These are phyloP conservation scores for Ophiocordyceps robertsii DNA, from an alignment of 2,329 filamentous ascomycete genomes.

Conservation along the genomic window DNA sequence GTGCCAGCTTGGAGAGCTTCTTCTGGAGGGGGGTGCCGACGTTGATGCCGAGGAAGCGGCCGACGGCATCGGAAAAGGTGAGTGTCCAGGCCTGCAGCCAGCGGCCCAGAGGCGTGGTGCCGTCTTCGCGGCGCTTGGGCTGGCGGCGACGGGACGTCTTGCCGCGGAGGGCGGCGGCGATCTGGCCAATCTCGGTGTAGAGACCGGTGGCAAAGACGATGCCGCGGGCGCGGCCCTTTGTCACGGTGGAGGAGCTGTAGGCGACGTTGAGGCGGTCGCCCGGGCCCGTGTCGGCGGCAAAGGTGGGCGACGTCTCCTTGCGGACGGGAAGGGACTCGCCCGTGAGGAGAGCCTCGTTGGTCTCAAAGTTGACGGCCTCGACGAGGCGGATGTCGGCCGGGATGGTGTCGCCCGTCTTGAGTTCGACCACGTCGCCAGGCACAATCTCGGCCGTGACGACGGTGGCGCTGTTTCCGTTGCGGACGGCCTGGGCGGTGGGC, in stretches of 20 bases:
- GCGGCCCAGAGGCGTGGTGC: slow-evolving; percentile 15
- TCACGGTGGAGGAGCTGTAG: slow-evolving; percentile 49
- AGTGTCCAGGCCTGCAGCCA: slow-evolving; percentile 22
- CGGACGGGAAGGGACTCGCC: slow-evolving; percentile 49
- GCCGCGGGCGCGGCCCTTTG: slow-evolving; percentile 44
- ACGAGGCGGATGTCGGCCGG: slow-evolving; percentile 44
- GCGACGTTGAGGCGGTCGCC: slow-evolving; percentile 50
- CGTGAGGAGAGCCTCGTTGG: slow-evolving; percentile 52
- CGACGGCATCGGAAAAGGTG: slow-evolving; percentile 21
- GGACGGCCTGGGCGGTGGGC: slow-evolving; percentile 28
- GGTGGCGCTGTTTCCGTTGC: slow-evolving; percentile 24
- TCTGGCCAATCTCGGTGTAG: slow-evolving; percentile 48
- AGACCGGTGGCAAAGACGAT: slow-evolving; percentile 49
- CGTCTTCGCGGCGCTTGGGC: slow-evolving; percentile 30
- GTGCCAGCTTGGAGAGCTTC: slow-evolving; percentile 56
- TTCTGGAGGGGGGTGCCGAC: slow-evolving; percentile 56
- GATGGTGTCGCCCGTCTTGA: slow-evolving; percentile 45
- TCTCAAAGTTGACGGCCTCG: slow-evolving; percentile 52
- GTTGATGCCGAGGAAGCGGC: slow-evolving; percentile 33
- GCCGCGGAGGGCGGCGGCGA: slow-evolving; percentile 33
- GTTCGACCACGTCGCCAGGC: slow-evolving; percentile 41
- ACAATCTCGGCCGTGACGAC: slow-evolving; percentile 32
- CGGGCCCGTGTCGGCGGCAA: slow-evolving; percentile 25
- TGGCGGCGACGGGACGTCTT: slow-evolving; percentile 20
- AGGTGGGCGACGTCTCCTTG: slow-evolving; percentile 33